Evolutionary conservation across 1,139 yeast species (phyloP).

Genomic region (Debaryomyces sp.): DNA sequence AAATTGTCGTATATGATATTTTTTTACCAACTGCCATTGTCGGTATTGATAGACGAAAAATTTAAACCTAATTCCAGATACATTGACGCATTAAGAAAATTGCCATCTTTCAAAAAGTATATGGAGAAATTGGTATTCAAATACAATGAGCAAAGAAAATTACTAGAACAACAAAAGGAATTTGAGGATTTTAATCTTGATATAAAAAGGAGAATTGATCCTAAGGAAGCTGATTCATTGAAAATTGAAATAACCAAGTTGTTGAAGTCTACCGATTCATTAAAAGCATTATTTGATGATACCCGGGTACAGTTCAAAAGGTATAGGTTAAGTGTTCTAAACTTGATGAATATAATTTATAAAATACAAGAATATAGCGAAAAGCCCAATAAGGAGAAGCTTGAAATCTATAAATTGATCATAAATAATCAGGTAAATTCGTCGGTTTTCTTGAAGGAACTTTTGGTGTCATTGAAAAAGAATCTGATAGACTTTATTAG

Average conservation of each 20-base stretch:
- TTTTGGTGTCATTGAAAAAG: conserved; percentile 7
- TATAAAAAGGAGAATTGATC: neutral
- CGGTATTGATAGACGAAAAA: conserved; percentile 33
- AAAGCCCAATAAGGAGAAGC: conserved; percentile 21
- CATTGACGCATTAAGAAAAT: conserved; percentile 29
- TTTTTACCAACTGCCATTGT: conserved; percentile 69
- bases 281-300: conserved; percentile 20
- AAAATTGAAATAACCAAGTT: conserved; percentile 18
- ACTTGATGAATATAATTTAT: conserved; percentile 28
- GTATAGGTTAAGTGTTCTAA: conserved; percentile 28
- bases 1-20: conserved; percentile 70
- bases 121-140: conserved; percentile 27
- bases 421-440: conserved; percentile 23
- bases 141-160: conserved; percentile 7
- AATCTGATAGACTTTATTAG: neutral
- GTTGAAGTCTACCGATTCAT: conserved; percentile 21
- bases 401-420: conserved; percentile 36
- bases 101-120: conserved; percentile 41
- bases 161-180: neutral
- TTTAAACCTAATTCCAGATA: conserved; percentile 13
- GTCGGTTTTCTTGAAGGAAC: conserved; percentile 20
- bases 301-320: conserved; percentile 22
- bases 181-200: conserved; percentile 8
- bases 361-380: conserved; percentile 14
- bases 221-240: neutral